Evolutionary conservation across 2,329 filamentous ascomycete genomes (phyloP), one percentile per base, ranked within the genome.

Genomic region (Fusarium nisikadoi): DNA sequence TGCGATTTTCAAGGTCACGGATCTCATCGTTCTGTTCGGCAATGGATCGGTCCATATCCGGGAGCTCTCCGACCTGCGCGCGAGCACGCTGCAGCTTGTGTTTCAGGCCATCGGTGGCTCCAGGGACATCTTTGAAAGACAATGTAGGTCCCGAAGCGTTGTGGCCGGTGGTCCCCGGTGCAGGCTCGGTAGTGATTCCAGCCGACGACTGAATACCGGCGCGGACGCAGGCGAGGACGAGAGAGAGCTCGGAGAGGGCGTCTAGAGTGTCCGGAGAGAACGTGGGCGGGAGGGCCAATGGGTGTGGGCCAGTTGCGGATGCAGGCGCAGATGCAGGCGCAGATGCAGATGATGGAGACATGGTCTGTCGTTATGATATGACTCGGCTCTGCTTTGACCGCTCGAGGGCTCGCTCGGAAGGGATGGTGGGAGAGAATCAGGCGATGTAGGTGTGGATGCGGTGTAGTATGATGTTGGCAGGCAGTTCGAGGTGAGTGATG

Each of bases 191-290:
- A 47, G 81, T 81, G 53, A 83, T 78, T 58, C 83, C 80, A 42
- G 83, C 76, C 16, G 81, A 81, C 49, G 83, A 79, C 77, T 84
- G 75, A 75, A 84, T 82, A 20, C 84, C 85, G 41, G 81, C 79
- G 74, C 93, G 89, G 23, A 98, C 88, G 55, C 93, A 93, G 73
- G 90, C 86, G 68, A 98, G 90, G 74, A 97, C 89, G 65, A 90
- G 87, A 77, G 94, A 91, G 59, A 98, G 89, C 77, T 94, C 90
- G 31, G 94, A 94, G 59, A 97, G 88, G 75, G 94, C 90, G 84
- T 97, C 95, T 83, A 98, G 94, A 54, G 90, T 90, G 81, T 95
- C 92, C 33, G 95, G 93, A 54, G 93, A 89, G 70, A 96, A 92
- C 62, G 92, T 90, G 6, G 88, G 83, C 36, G 91, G 87, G 65